Conservation (phyloP, 106 monocot species). For the Apostasia ramifera region DNA sequence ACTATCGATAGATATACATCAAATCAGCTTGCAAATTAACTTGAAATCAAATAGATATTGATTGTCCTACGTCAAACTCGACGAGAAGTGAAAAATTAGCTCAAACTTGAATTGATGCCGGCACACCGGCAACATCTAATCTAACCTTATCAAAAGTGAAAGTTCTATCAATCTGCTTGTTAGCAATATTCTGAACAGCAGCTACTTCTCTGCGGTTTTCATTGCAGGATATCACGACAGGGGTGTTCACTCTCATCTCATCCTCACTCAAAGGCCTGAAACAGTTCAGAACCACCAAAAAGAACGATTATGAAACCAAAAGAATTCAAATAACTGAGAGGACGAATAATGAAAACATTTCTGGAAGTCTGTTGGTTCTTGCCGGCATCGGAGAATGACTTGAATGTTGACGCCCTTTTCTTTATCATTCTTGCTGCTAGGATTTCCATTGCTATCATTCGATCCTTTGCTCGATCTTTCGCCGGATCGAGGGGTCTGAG, state of each 20-base stretch:
- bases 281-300: conserved; percentile 6
- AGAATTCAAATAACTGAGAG: background rate
- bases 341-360: too few relatives aligned
- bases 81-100: too few relatives aligned
- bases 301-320: background rate
- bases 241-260: conserved; percentile 34
- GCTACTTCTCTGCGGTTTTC: conserved; percentile 51
- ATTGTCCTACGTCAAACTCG: too few relatives aligned
- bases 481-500: conserved; percentile 33
- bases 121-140: background rate
- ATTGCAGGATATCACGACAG: conserved; percentile 43
- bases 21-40: too few relatives aligned
- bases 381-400: conserved; percentile 60
- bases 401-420: conserved; percentile 59
- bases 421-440: conserved; percentile 31
- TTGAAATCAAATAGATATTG: too few relatives aligned
- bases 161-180: conserved; percentile 30
- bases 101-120: too few relatives aligned
- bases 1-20: too few relatives aligned
- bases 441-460: conserved; percentile 4
- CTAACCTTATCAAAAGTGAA: conserved; percentile 58
- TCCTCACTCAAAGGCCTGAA: conserved; percentile 51
- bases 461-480: conserved; percentile 28
- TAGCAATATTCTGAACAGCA: conserved; percentile 48
- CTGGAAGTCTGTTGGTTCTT: background rate